Percentiles rank a stretch among this genome's conserved stretches.
These are phyloP conservation scores for Artemisia tridentata DNA, from an alignment of 129 eudicot genomes.

Conservation along the genomic window DNA sequence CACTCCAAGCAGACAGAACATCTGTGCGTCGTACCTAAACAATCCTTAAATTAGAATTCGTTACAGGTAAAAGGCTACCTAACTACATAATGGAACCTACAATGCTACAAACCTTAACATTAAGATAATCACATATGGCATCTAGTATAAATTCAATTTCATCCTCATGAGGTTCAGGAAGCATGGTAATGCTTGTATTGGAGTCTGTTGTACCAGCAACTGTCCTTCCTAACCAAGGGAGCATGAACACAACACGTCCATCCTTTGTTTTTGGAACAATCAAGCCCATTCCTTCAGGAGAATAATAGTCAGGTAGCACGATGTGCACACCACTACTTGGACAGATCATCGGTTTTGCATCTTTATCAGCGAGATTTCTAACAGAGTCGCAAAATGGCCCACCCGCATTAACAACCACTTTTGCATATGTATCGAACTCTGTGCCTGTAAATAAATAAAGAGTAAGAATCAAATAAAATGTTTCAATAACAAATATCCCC, in stretches of 20 bases:
- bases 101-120: slow-evolving; percentile 63
- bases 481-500: background rate
- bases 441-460: slow-evolving; percentile 52
- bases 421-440: slow-evolving; percentile 87
- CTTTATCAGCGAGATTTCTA: slow-evolving; percentile 66
- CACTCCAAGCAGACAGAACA: slow-evolving; percentile 99
- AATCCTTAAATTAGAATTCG: background rate
- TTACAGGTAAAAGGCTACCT: background rate
- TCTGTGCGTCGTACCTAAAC: slow-evolving; percentile 80
- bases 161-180: slow-evolving; percentile 96
- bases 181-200: slow-evolving; percentile 71
- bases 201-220: slow-evolving; percentile 98
- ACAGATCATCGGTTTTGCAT: slow-evolving; percentile 73
- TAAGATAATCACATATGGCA: slow-evolving; percentile 91
- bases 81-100: background rate
- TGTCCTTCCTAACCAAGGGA: slow-evolving; percentile 97
- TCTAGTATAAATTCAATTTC: slow-evolving; percentile 89
- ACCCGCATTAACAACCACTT: slow-evolving; percentile 87
- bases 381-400: slow-evolving; percentile 93
- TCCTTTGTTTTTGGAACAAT: slow-evolving; percentile 99
- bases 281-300: slow-evolving; percentile 97
- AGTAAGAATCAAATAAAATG: slow-evolving; percentile 22
- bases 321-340: slow-evolving; percentile 98
- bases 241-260: slow-evolving; percentile 97
- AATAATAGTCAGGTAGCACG: slow-evolving; percentile 89